phyloP scores from a whole-genome alignment of 2,329 filamentous ascomycete genomes.

The Mycocentrospora acerina region DNA sequence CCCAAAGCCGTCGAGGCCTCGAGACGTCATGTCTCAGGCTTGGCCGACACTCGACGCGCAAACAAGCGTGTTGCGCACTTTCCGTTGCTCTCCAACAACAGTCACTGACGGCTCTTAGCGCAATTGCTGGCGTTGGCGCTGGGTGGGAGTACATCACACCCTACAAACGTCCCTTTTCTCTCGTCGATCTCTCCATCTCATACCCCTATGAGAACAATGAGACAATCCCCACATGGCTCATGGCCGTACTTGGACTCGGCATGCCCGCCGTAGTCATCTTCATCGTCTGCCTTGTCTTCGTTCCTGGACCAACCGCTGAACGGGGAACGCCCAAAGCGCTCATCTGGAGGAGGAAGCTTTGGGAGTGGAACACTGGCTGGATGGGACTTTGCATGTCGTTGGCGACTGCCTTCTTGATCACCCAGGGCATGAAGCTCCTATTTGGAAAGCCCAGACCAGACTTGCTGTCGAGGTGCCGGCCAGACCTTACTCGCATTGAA shows the following conservation, averaged over 20 bases:
- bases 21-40: background rate
- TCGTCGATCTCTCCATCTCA: constrained; percentile 74
- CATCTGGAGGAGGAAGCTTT: constrained; percentile 79
- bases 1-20: background rate
- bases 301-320: constrained; percentile 70
- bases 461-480: constrained; percentile 69
- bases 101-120: constrained; percentile 40
- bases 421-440: constrained; percentile 79
- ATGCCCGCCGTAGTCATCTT: constrained; percentile 69
- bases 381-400: constrained; percentile 76
- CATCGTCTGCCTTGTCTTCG: constrained; percentile 65
- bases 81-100: background rate
- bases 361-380: constrained; percentile 87
- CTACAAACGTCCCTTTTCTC: constrained; percentile 69
- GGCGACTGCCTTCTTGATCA: constrained; percentile 74
- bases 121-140: constrained; percentile 60
- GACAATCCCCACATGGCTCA: constrained; percentile 67
- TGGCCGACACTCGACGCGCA: background rate
- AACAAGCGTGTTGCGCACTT: background rate
- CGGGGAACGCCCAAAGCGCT: constrained; percentile 62
- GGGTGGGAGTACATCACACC: constrained; percentile 62
- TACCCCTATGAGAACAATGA: constrained; percentile 72
- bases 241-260: constrained; percentile 64
- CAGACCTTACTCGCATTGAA: constrained; percentile 66
- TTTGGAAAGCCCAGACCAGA: constrained; percentile 67